Base-by-base conservation (phyloP, 2,329 filamentous ascomycete species). In the Epichloe bromicola region DNA sequence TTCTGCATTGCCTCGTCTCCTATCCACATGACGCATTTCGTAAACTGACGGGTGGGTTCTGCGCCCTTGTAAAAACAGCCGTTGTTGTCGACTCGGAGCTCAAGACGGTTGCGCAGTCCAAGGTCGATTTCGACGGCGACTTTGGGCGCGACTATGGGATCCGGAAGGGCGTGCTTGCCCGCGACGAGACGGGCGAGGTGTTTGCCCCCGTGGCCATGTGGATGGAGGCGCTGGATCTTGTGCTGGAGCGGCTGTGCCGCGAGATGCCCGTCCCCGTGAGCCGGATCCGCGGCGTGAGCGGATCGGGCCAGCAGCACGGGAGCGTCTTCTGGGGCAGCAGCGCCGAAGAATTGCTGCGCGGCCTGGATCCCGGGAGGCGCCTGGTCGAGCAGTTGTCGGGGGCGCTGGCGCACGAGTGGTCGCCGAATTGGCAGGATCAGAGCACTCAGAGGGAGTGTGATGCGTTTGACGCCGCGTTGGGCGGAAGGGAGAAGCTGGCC, bases 371-470 rank as follows among this genome's bases (percentile, higher is more conserved):
- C 3, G 68, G 68, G 19, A 78, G 78, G 63, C 70, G 75, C 1
- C 71, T 97, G 45, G 75, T 86, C 47, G 81, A 86, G 54, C 89
- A 95, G 70, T 72, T 97, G 26, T 68, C 72, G 10, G 71, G 69
- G 3, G 86, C 85, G 0, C 87, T 97, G 63, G 86, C 89, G 15
- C 85, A 94, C 65, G 83, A 86, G 4, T 90, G 83, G 70, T 89
- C 88, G 57, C 93, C 93, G 7, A 98, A 97, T 67, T 98, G 93
- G 93, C 93, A 97, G 70, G 93, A 98, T 66, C 85, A 90, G 55
- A 95, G 89, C 69, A 97, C 93, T 2, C 89, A 96, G 70, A 75
- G 75, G 57, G 87, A 98, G 70, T 96, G 90, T 64, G 89, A 96
- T 65, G 75, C 79, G 56, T 97, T 97, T 63, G 90, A 97, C 65